Base-by-base conservation (phyloP, 257 asterid species). In the Rehmannia glutinosa region DNA sequence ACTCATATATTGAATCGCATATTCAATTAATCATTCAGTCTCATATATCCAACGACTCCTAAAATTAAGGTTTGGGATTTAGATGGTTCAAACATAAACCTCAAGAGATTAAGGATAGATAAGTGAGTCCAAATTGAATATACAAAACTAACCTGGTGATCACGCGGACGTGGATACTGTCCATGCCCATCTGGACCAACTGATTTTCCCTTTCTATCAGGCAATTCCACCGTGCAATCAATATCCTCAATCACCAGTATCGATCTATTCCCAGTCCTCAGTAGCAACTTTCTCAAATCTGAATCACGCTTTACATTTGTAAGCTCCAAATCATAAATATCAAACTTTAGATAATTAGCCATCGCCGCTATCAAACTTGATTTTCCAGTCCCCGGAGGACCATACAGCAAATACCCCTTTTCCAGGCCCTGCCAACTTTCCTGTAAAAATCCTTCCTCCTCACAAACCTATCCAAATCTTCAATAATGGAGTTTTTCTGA, bases 321-420 rank as follows among this genome's bases (percentile, higher is more conserved):
- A 1, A 90, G 80, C 73, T 90, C 90, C 76, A 85, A 43, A 33
- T 90, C 97, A 46, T 86, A 87, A 10, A 90, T 80, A 65, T 90
- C 97, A 17, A 85, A 90, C 56, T 77, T 84, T 24, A 90, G 73
- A 51, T 90, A 82, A 55, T 90, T 90, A 0, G 97, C 92, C 75
- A 87, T 86, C 2, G 97, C 96, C 0, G 94, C 96, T 2, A 87
- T 80, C 78, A 87, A 65, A 39, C 96, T 87, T 0, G 95, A 87
- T 61, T 90, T 87, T 2, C 95, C 93, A 0, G 95, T 90, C 16
- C 95, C 97, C 0, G 97, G 97, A 49, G 94, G 96, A 0, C 96
- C n/a, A n/a, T n/a, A n/a, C n/a, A n/a, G n/a, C n/a, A n/a, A n/a
- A n/a, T n/a, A n/a, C n/a, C n/a, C 96, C 95, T 68, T 73, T 90